Conservation (phyloP, 2,329 filamentous ascomycete species). For the Grosmannia huntii region DNA sequence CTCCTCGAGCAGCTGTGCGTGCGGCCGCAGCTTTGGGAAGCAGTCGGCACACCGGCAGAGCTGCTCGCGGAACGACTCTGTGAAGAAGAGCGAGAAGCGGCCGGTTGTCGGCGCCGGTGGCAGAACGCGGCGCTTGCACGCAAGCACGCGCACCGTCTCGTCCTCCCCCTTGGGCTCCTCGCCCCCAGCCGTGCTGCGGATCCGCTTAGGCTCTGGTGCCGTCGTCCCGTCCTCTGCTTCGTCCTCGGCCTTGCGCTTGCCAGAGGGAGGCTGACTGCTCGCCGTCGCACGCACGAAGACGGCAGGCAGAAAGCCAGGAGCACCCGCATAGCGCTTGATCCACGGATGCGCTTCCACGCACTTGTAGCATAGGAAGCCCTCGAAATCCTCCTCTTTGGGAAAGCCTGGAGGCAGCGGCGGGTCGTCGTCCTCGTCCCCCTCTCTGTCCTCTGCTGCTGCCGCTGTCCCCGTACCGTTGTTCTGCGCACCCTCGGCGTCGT, state of each 20-base stretch:
- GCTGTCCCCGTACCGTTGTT: slow-evolving; percentile 7
- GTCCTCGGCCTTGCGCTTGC: slow-evolving; percentile 56
- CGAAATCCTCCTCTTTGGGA: slow-evolving; percentile 78
- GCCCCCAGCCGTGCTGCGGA: slow-evolving; percentile 13
- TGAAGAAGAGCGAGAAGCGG: slow-evolving; percentile 71
- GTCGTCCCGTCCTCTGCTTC: slow-evolving; percentile 21
- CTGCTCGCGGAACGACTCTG: slow-evolving; percentile 62
- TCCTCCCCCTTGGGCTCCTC: slow-evolving; percentile 9
- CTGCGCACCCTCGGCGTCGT: background rate
- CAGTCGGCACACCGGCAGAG: slow-evolving; percentile 77
- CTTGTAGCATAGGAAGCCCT: slow-evolving; percentile 86
- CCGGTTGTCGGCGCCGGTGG: slow-evolving; percentile 37
- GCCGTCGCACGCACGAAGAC: slow-evolving; percentile 37
- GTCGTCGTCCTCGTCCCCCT: slow-evolving; percentile 40
- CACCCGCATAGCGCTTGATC: slow-evolving; percentile 79
- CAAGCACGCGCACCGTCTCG: background rate
- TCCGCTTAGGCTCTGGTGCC: slow-evolving; percentile 30
- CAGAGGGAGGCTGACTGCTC: slow-evolving; percentile 20
- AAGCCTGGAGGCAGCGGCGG: slow-evolving; percentile 72
- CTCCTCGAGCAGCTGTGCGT: slow-evolving; percentile 80
- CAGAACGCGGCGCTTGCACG: slow-evolving; percentile 50
- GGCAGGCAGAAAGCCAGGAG: slow-evolving; percentile 64
- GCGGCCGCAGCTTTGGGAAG: slow-evolving; percentile 56
- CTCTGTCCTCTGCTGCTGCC: slow-evolving; percentile 14
- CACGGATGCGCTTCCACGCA: slow-evolving; percentile 80